phyloP scores from a whole-genome alignment of 2,329 filamentous ascomycete species.

The Alternaria alternata region DNA sequence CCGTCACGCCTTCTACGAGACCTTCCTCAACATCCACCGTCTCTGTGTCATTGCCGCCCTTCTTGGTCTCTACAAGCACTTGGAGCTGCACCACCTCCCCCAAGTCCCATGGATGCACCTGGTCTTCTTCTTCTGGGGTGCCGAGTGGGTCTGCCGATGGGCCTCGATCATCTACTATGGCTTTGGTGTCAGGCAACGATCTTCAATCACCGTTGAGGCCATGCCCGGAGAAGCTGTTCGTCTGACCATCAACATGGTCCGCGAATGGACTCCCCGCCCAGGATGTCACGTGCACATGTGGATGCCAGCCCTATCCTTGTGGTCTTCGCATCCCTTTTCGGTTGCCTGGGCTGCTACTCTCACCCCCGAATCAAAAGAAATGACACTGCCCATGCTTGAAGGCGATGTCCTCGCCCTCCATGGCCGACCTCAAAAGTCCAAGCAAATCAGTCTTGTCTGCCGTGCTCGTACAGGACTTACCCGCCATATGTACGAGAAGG shows the following conservation, averaged over 20 bases:
- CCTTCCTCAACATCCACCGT: conserved; percentile 89
- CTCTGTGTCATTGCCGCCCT: conserved; percentile 73
- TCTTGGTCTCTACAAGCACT: conserved; percentile 79
- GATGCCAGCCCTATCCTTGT: conserved; percentile 58
- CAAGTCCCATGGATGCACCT: conserved; percentile 79
- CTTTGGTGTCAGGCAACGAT: conserved; percentile 59
- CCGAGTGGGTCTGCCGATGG: conserved; percentile 65
- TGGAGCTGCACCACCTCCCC: conserved; percentile 70
- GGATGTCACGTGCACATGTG: conserved; percentile 69
- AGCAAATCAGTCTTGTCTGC: conserved; percentile 73
- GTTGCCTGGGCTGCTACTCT: conserved; percentile 57
- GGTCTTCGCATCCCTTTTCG: conserved; percentile 60
- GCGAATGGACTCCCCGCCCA: conserved; percentile 61
- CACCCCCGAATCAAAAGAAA: conserved; percentile 42
- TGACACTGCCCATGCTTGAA: conserved; percentile 46
- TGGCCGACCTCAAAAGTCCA: conserved; percentile 41
- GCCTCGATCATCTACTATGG: conserved; percentile 63
- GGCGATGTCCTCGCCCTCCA: conserved; percentile 34
- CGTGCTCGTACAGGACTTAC: conserved; percentile 79
- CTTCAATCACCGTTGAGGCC: conserved; percentile 64
- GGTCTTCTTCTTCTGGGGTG: conserved; percentile 77
- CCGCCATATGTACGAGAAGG: conserved; percentile 71
- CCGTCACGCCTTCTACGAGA: conserved; percentile 96
- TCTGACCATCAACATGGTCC: conserved; percentile 67
- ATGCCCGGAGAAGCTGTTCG: conserved; percentile 67